Base-by-base conservation (phyloP, 306 rosid genomes). In the Psophocarpus tetragonolobus region DNA sequence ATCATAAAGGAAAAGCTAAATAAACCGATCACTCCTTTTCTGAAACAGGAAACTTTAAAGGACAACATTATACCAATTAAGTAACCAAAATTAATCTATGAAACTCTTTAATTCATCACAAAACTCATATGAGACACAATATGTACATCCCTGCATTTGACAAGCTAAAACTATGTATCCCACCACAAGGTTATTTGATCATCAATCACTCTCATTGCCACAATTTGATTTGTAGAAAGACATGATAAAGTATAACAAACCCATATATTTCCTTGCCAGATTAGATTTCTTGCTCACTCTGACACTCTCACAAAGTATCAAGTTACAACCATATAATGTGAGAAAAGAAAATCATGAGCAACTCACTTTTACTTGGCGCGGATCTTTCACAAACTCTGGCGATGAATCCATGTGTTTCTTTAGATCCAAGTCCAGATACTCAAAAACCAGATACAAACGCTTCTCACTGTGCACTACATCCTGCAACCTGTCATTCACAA, bases 371-470 rank as follows among this genome's bases (percentile, higher is more conserved):
- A 92, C 86, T 89, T 92, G 99, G 50, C 89, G 92, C 1, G 83
- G 94, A 75, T 95, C 97, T 83, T 88, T 91, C 62, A 90, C 83
- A 51, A 95, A 95, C 30, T 92, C 99, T 12, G 97, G 99, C 82
- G 96, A 84, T 67, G 97, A 92, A 83, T 95, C 99, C 99, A 92
- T 95, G 80, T 95, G 97, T 82, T 95, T 92, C 97, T 95, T 92
- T 78, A 95, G 86, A 88, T 95, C 97, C 84, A 95, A 87, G 90
- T 95, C 99, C 78, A 95, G 92, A 83, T 91, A 95, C 87, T 95
- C 99, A 80, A 92, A 92, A 82, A 92, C 97, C 73, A 95, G 91
- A 82, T 92, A 95, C 87, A 95, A 75, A 1, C 97, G 93, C 90
- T 85, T 92, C 87, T 95, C 97, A 45, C 97, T 89, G 75, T 91